phyloP scores from a whole-genome alignment of 805 yeast genomes.

The Jamesozyma rosinii region DNA sequence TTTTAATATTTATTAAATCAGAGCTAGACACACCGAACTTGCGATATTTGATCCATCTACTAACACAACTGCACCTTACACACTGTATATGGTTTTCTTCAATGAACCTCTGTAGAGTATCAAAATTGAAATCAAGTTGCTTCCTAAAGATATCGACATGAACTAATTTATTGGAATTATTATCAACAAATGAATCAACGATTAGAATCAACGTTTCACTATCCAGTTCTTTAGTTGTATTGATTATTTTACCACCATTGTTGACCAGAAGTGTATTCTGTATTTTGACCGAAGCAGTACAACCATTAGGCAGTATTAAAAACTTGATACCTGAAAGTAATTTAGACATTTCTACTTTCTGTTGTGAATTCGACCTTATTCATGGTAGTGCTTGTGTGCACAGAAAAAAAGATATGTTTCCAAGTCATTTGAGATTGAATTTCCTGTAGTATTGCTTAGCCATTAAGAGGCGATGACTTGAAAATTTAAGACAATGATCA shows the following conservation, averaged over 20 bases:
- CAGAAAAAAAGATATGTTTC: too few species aligned
- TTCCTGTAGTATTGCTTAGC: too few species aligned
- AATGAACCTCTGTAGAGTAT: constrained; percentile 6
- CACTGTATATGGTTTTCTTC: constrained; percentile 7
- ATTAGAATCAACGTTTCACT: constrained; percentile 12
- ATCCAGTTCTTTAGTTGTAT: constrained; percentile 4
- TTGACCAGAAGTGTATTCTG: constrained; percentile 11
- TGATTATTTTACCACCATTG: constrained; percentile 18
- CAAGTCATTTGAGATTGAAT: too few species aligned
- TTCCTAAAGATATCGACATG: constrained; percentile 14
- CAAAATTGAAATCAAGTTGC: constrained; percentile 15
- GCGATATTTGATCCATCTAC: constrained; percentile 13
- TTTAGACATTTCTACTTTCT: too few species aligned
- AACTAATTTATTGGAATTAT: constrained; percentile 5
- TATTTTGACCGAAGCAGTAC: constrained; percentile 9
- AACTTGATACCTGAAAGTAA: constrained; percentile 6
- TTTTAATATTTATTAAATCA: constrained; percentile 1
- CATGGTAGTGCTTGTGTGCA: too few species aligned
- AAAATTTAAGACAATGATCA: too few species aligned
- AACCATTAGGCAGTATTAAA: constrained; percentile 18
- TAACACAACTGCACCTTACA: constrained; percentile 10
- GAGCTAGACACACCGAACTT: constrained; percentile 2
- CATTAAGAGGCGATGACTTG: too few species aligned
- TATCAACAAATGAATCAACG: constrained; percentile 20
- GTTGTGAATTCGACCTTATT: too few species aligned